Base-by-base conservation (phyloP, 106 monocot genomes). In the Phalaenopsis aphrodite region DNA sequence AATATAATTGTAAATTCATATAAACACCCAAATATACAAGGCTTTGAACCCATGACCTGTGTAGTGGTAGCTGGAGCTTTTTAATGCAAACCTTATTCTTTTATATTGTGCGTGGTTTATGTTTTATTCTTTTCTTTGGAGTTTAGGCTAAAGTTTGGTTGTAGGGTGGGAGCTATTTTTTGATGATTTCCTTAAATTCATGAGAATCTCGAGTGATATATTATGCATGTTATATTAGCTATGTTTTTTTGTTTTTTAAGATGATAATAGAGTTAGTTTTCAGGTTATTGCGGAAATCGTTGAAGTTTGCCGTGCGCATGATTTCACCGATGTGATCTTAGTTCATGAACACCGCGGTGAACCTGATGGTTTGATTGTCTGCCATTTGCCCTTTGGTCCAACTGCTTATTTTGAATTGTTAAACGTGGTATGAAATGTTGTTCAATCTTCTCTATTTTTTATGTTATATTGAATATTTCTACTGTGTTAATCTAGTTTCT, bases 271-370 rank as follows among this genome's bases (percentile, higher is more conserved):
- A 38, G n/a, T 1, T 69, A 69, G 69, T 49, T 82, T 74, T 86
- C 85, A 95, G 95, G 93, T 93, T 42, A 82, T 95, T n/a, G 79
- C 88, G n/a, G 99, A 99, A 86, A 99, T 95, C 24, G 87, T 99
- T 78, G 93, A 93, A 85, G 81, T 93, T 79, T 91, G 88, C 36
- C 94, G 91, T 49, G 80, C 88, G 47, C 91, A 91, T 87, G 95
- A 99, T 41, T 95, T 89, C 80, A 99, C 95, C 5, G 99, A 99
- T 90, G 88, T 99, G 75, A 84, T 99, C 78, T 83, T 99, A 84
- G 93, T 95, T 24, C 91, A 99, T 83, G 99, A 99, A 83, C 95
- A 99, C 78, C 89, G 95, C 66, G 99, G 99, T 16, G 75, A 84
- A 75, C 99, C 99, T 46, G 95, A 95, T 90, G 90, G 91, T 30